Evolutionary conservation across 768 basidiomycete species (phyloP).

Genomic region (Crucibulum laeve): DNA sequence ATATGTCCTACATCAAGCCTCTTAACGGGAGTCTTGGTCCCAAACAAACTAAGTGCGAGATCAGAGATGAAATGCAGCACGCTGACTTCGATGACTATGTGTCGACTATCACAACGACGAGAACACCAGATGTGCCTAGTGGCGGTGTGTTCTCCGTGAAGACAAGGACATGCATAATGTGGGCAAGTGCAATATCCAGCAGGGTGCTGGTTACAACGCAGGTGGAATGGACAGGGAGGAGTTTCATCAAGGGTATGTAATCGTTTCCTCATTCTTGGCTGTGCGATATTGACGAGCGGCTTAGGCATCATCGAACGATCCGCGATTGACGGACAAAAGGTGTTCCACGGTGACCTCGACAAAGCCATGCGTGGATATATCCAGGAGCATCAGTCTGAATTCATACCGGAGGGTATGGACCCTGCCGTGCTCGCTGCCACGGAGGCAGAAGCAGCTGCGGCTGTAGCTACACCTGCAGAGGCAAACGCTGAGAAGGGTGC

Average conservation of each 20-base stretch:
- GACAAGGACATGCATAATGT: conserved; percentile 92
- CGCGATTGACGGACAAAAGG: conserved; percentile 87
- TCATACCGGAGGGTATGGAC: conserved; percentile 79
- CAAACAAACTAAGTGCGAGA: conserved; percentile 93
- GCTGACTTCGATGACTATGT: conserved; percentile 84
- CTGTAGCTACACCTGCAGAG: conserved; percentile 33
- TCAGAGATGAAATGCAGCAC: conserved; percentile 78
- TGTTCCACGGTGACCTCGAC: conserved; percentile 81
- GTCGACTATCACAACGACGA: conserved; percentile 81
- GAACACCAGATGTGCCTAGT: conserved; percentile 92
- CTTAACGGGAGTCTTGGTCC: conserved; percentile 86
- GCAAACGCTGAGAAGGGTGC: neutral
- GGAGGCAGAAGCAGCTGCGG: conserved; percentile 33
- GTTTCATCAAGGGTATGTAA: conserved; percentile 87
- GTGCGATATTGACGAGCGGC: conserved; percentile 4
- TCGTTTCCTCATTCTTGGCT: neutral
- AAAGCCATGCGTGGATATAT: conserved; percentile 86
- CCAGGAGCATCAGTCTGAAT: conserved; percentile 83
- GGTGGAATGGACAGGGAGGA: conserved; percentile 95
- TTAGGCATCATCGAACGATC: conserved; percentile 91
- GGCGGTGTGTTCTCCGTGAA: conserved; percentile 92
- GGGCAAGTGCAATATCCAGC: conserved; percentile 78
- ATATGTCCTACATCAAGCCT: conserved; percentile 97
- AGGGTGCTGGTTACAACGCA: conserved; percentile 83
- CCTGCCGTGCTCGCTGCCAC: conserved; percentile 45